Evolutionary conservation across 2,329 filamentous ascomycete species (phyloP), one percentile per base, ranked within the genome.

Genomic region (Paraphoma chrysanthemicola): DNA sequence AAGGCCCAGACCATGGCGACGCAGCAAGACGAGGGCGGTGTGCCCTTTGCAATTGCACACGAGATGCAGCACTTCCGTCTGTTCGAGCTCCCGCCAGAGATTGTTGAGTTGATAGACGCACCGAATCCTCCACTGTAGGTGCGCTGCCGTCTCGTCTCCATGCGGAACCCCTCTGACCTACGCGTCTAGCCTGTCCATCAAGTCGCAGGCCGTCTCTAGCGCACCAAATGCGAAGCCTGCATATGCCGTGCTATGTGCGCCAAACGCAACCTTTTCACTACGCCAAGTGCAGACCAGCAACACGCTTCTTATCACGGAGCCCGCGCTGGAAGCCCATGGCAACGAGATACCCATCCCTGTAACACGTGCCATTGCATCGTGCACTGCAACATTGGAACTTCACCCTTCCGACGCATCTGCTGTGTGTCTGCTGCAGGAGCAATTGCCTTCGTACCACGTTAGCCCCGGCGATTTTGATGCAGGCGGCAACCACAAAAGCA

Each of bases 281-380:
- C 85, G 86, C 63, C 86, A 89, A 72, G 86, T 89, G 50, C 86
- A 87, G 64, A 88, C 86, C 14, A 88, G 86, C 28, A 89, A 89
- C 63, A 86, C 84, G 36, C 79, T 89, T 53, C 85, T 85, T 71
- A 69, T 88, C 38, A 76, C 85, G 23, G 77, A 77, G 48, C 80
- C 81, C 42, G 55, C 57, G 4, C 79, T 79, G 53, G 67, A 73
- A 18, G 69, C 71, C 60, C 73, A 72, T 67, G 68, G 65, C 69
- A 69, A 72, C 71, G 64, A 71, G 38, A 70, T 64, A 47, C 64
- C 69, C n/a, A 54, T 64, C 38, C 65, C 72, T 31, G 73, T 71
- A 45, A 70, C 80, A 47, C 67, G 77, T 58, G 79, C 78, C 52
- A 75, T 82, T 59, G 78, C 81, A 28, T 72, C 79, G 62, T 80